These are phyloP conservation scores for Capronia americana DNA, from an alignment of 2,329 filamentous ascomycete species.

Conservation along the genomic window DNA sequence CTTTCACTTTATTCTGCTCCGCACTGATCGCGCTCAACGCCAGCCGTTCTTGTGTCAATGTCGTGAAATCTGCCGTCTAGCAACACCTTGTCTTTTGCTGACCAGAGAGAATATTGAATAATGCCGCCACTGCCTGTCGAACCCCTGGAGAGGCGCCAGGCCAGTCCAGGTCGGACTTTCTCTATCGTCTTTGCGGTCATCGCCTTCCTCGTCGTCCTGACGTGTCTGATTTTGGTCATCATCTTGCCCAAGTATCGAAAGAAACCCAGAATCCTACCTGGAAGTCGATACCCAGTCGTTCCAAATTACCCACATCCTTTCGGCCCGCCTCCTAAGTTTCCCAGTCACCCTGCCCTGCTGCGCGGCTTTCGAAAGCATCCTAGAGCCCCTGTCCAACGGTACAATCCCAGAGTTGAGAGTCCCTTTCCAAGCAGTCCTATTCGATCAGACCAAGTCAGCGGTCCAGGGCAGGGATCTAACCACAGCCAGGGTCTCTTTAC, in stretches of 20 bases:
- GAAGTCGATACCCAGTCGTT: slow-evolving; percentile 11
- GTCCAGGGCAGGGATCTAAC: neutral
- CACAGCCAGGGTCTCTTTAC: slow-evolving; percentile 33
- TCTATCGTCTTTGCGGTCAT: slow-evolving; percentile 33
- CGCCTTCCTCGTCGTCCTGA: slow-evolving; percentile 31
- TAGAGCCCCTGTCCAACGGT: slow-evolving; percentile 23
- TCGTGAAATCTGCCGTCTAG: neutral
- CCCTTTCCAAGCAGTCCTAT: slow-evolving; percentile 31
- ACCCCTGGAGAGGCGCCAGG: slow-evolving; percentile 21
- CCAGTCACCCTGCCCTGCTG: slow-evolving; percentile 35
- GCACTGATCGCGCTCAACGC: neutral
- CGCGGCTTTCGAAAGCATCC: slow-evolving; percentile 24
- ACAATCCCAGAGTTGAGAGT: slow-evolving; percentile 34
- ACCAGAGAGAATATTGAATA: neutral
- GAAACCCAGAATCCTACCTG: slow-evolving; percentile 17
- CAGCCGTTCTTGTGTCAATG: neutral
- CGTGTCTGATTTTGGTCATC: slow-evolving; percentile 33
- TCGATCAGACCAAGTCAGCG: slow-evolving; percentile 1
- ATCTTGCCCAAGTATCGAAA: slow-evolving; percentile 33
- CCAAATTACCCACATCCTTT: slow-evolving; percentile 15
- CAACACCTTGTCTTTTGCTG: neutral
- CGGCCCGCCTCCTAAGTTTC: slow-evolving; percentile 23
- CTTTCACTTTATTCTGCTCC: neutral
- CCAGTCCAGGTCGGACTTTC: slow-evolving; percentile 24
- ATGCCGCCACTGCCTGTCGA: slow-evolving; percentile 24